Base-by-base conservation (phyloP, 495 filamentous ascomycete species). In the Penicillium bialowiezense region DNA sequence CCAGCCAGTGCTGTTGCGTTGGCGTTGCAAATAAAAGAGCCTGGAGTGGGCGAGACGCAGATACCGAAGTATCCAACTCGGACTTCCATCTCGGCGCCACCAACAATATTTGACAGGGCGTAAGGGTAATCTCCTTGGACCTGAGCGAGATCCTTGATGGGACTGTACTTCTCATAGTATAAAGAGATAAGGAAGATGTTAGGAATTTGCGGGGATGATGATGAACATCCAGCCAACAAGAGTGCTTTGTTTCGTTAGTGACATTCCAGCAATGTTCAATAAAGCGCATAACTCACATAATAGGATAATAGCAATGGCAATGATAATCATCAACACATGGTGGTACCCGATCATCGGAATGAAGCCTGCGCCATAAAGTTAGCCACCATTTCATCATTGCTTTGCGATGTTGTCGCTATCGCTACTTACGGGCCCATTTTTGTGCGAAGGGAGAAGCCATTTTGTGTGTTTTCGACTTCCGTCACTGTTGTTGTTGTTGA, bases 261-360 rank as follows among this genome's bases (percentile, higher is more conserved):
- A 37, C 54, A 65, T 63, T 59, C 56, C 48, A 26, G 9, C 12
- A 15, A 37, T 20, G 41, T 18, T 20, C 15, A 50, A 15, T 20
- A 23, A 37, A 17, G 37, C 9, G 1, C 15, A n/a, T 20, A 39
- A 76, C 92, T 71, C 76, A 97, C 92, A 97, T 47, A 98, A 79
- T 63, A 98, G 73, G 69, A 98, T 93, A 63, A 98, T 96, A 1
- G 91, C 81, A 37, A 97, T 76, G 31, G 90, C 90, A 60, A 98
- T 96, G 42, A 99, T 72, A 56, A 97, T 88, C 93, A 99, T 97
- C 56, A 99, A 78, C 38, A 97, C 88, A 81, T 99, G 93, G 71
- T 99, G 93, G 71, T 97, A 99, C 52, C 95, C 93, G 51, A 99
- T 83, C 72, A 96, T 90, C 50, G 93, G 92, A 73, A 97, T 79